Conservation (phyloP, 1,284 basidiomycete species). For the Austroboletus niveus region DNA sequence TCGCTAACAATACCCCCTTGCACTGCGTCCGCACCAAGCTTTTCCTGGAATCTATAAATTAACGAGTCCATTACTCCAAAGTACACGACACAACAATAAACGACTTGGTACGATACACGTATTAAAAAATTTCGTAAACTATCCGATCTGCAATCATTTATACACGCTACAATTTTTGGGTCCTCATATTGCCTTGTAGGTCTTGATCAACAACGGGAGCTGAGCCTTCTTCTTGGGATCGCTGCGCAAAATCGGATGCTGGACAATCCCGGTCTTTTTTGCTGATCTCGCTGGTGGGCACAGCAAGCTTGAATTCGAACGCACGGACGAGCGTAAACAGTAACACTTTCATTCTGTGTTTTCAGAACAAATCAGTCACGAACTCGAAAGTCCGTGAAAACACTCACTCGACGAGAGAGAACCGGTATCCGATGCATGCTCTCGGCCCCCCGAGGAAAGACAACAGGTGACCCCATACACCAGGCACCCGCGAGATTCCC, state of each 20-base stretch:
- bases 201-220: constrained; percentile 17
- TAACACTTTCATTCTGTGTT: constrained; percentile 52
- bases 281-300: constrained; percentile 41
- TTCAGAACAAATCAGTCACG: not conserved
- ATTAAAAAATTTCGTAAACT: too few relatives aligned
- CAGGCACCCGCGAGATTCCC: constrained; percentile 47
- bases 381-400: not conserved
- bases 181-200: constrained; percentile 1
- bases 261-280: constrained; percentile 38
- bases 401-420: constrained; percentile 62
- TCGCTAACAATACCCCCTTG: too few relatives aligned
- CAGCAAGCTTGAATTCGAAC: constrained; percentile 53
- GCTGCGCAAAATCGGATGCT: constrained; percentile 37
- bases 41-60: too few relatives aligned
- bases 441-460: constrained; percentile 61
- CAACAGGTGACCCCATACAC: constrained; percentile 57
- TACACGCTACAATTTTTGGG: too few relatives aligned
- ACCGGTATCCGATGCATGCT: constrained; percentile 70
- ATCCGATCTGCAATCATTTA: too few relatives aligned
- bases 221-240: constrained; percentile 12
- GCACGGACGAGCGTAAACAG: constrained; percentile 56
- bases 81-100: too few relatives aligned
- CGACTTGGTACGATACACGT: too few relatives aligned
- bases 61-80: too few relatives aligned
- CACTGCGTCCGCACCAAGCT: too few relatives aligned